These are phyloP conservation scores for Ustilago crameri DNA, from an alignment of 1,284 basidiomycete genomes.

Conservation along the genomic window DNA sequence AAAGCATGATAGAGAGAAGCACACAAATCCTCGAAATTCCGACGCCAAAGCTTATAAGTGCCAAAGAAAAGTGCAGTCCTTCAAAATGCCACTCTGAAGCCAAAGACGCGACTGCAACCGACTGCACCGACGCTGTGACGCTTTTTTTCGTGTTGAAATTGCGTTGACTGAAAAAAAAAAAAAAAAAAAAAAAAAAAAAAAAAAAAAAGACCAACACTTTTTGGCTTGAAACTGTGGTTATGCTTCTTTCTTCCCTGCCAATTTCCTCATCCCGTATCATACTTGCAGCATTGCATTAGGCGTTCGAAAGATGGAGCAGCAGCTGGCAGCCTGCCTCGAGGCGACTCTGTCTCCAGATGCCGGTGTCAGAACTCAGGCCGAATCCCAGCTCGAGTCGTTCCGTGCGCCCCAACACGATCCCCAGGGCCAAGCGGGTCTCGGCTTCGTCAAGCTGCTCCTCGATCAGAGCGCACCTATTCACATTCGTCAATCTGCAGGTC, in stretches of 20 bases:
- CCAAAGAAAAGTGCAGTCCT: conserved; percentile 1
- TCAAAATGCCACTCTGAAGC: no score
- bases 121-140: no score
- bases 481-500: conserved; percentile 60
- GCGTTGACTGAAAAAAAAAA: no score
- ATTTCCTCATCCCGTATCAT: not conserved
- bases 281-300: not conserved
- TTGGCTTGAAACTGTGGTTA: no score
- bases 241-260: no score
- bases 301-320: conserved; percentile 35
- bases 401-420: conserved; percentile 36
- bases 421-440: conserved; percentile 31
- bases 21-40: no score
- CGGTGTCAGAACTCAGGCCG: conserved; percentile 35
- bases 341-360: conserved; percentile 50
- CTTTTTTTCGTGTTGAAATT: no score
- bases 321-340: conserved; percentile 43
- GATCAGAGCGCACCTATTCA: conserved; percentile 19
- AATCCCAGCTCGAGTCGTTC: conserved; percentile 43
- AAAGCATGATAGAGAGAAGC: no score
- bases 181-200: no score
- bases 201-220: no score
- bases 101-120: not conserved
- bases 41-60: no score
- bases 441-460: conserved; percentile 43